Evolutionary conservation across 140 eudicot genomes (phyloP).

Genomic region (Stevia rebaudiana): DNA sequence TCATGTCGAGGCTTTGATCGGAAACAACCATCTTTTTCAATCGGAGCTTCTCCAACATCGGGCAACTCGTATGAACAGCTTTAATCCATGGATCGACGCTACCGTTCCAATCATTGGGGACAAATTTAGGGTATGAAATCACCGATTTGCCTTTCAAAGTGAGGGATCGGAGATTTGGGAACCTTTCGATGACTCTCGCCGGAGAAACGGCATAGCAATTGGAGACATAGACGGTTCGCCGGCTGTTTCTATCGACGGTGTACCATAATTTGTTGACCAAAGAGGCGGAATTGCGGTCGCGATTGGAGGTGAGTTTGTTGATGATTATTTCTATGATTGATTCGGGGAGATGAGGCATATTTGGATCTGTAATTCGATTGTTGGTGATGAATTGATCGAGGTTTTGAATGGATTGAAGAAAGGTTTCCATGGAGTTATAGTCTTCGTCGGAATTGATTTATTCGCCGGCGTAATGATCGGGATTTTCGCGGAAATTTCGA

Average conservation of each 20-base stretch:
- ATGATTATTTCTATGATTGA: conserved; percentile 62
- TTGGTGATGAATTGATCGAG: background rate
- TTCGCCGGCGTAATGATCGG: background rate
- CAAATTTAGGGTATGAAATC: conserved; percentile 58
- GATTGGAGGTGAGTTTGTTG: conserved; percentile 45
- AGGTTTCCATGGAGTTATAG: background rate
- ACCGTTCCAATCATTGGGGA: conserved; percentile 60
- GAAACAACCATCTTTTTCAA: conserved; percentile 68
- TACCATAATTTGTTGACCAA: conserved; percentile 75
- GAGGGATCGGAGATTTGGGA: conserved; percentile 61
- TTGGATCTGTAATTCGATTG: background rate
- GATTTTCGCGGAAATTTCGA: background rate
- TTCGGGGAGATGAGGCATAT: conserved; percentile 70
- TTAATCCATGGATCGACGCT: conserved; percentile 67
- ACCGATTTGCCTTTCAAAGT: conserved; percentile 60
- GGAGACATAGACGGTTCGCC: conserved; percentile 56
- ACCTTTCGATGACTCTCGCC: conserved; percentile 45
- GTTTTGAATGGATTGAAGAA: background rate
- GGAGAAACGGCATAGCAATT: conserved; percentile 70
- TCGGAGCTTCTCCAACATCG: conserved; percentile 55
- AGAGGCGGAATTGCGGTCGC: conserved; percentile 69
- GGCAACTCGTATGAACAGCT: conserved; percentile 38
- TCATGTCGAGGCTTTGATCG: conserved; percentile 56
- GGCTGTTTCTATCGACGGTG: conserved; percentile 52
- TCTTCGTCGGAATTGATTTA: background rate